These are phyloP conservation scores for Kwoniella europaea DNA, from an alignment of 768 basidiomycete species.

Conservation along the genomic window DNA sequence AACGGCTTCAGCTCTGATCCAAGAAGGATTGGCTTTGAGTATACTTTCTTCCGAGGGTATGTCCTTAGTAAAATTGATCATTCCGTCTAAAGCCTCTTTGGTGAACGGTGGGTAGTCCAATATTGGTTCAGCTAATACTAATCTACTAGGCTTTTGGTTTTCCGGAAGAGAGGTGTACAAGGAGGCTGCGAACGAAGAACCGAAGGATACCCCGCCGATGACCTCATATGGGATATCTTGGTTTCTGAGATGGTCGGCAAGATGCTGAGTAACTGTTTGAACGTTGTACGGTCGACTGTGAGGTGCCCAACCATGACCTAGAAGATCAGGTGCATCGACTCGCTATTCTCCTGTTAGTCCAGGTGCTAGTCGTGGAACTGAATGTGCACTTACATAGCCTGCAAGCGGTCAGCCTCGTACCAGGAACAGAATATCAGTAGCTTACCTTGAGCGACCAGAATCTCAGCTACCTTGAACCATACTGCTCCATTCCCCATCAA, in stretches of 20 bases:
- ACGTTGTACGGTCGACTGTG: slow-evolving; percentile 22
- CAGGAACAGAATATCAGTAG: neutral
- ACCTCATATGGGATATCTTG: slow-evolving; percentile 26
- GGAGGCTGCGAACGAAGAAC: slow-evolving; percentile 20
- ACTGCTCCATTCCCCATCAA: slow-evolving; percentile 27
- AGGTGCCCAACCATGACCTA: slow-evolving; percentile 33
- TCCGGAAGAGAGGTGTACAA: slow-evolving; percentile 4
- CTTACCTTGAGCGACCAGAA: slow-evolving; percentile 20
- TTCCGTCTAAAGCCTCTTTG: slow-evolving; percentile 12
- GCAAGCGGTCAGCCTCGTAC: neutral
- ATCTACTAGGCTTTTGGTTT: slow-evolving; percentile 14
- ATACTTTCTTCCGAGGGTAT: slow-evolving; percentile 24
- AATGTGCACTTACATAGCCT: slow-evolving; percentile 6
- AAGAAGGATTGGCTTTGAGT: slow-evolving; percentile 23
- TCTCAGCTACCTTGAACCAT: slow-evolving; percentile 34
- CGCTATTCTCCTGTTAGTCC: slow-evolving; percentile 12
- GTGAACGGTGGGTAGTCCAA: slow-evolving; percentile 15
- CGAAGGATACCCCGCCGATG: slow-evolving; percentile 32
- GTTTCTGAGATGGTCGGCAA: slow-evolving; percentile 26
- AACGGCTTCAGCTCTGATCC: slow-evolving; percentile 26
- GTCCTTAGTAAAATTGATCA: slow-evolving; percentile 12
- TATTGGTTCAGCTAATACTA: slow-evolving; percentile 30
- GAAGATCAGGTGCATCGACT: slow-evolving; percentile 31
- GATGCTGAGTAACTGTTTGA: slow-evolving; percentile 19
- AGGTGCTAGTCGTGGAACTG: neutral